Evolutionary conservation across 805 yeast genomes (phyloP).

Genomic region (Wickerhamiella alocasiicola): DNA sequence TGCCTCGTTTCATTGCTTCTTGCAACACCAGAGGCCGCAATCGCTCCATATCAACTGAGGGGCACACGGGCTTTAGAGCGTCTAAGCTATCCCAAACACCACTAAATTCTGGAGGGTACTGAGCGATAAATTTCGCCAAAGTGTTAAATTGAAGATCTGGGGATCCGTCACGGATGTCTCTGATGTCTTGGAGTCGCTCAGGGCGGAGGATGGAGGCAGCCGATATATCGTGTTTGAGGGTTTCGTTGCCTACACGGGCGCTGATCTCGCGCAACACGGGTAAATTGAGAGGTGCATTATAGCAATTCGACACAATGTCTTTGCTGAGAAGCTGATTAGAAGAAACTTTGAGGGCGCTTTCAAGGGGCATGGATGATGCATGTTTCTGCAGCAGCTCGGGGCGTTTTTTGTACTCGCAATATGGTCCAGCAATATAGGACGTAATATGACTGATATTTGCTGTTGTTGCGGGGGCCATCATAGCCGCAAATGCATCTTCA

Average conservation of each 20-base stretch:
- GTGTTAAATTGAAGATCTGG: slow-evolving; percentile 2
- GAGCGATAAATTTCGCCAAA: background rate
- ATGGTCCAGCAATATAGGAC: slow-evolving; percentile 19
- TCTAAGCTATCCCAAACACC: background rate
- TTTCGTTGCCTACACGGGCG: background rate
- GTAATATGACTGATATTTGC: background rate
- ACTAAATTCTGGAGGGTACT: background rate
- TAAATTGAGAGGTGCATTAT: slow-evolving; percentile 1
- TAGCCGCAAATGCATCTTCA: slow-evolving; percentile 13
- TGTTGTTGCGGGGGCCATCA: slow-evolving; percentile 12
- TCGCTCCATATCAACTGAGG: background rate
- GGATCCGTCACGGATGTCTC: background rate
- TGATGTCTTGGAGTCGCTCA: background rate
- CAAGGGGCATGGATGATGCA: slow-evolving; percentile 15
- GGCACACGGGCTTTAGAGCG: background rate
- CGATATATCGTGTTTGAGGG: background rate
- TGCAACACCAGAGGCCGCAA: slow-evolving; percentile 14
- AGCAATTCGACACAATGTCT: background rate
- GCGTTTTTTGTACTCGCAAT: slow-evolving; percentile 17
- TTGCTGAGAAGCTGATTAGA: background rate
- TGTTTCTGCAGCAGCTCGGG: slow-evolving; percentile 17
- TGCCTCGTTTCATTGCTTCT: slow-evolving; percentile 19
- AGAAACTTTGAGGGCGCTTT: background rate
- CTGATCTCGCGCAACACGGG: background rate
- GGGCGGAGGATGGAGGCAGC: slow-evolving; percentile 4